phyloP scores from a whole-genome alignment of 176 grass and related monocot genomes.

The Cenchrus fungigraminus region DNA sequence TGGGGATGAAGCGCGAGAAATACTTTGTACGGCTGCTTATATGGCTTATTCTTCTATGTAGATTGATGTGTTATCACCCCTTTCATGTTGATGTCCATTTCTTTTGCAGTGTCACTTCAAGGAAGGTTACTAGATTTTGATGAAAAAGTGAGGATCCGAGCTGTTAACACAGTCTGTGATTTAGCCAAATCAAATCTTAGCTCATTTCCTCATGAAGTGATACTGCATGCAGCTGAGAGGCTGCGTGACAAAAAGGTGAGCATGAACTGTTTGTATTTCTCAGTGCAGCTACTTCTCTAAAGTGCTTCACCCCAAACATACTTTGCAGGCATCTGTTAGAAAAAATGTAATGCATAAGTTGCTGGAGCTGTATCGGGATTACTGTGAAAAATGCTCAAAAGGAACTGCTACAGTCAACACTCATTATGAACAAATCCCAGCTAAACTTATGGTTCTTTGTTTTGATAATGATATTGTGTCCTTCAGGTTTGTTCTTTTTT shows the following conservation, averaged over 20 bases:
- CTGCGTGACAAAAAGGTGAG: constrained; percentile 90
- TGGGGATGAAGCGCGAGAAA: constrained; percentile 64
- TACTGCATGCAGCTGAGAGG: constrained; percentile 63
- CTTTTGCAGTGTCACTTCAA: constrained; percentile 67
- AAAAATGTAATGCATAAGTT: constrained; percentile 84
- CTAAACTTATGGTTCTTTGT: constrained; percentile 74
- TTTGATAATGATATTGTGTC: constrained; percentile 78
- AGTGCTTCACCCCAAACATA: constrained; percentile 37
- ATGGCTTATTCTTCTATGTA: constrained; percentile 25
- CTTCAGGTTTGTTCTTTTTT: constrained; percentile 66
- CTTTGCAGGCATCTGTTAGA: constrained; percentile 82
- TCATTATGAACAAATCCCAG: constrained; percentile 88
- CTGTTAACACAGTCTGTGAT: constrained; percentile 84
- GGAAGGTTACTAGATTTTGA: constrained; percentile 89
- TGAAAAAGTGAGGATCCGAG: constrained; percentile 91
- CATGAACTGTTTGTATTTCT: constrained; percentile 37
- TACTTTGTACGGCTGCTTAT: constrained; percentile 63
- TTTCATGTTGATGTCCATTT: constrained; percentile 44
- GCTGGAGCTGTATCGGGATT: constrained; percentile 76
- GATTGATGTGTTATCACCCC: constrained; percentile 28
- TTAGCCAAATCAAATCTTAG: constrained; percentile 78
- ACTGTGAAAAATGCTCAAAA: constrained; percentile 84
- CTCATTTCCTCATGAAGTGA: constrained; percentile 70
- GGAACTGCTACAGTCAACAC: constrained; percentile 53
- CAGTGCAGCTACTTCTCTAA: constrained; percentile 14